A percentile compares a stretch with the other conserved stretches of the same genome.
Evolutionary conservation across 768 basidiomycete species (phyloP).

Genomic region (Leccinum barrowsii): DNA sequence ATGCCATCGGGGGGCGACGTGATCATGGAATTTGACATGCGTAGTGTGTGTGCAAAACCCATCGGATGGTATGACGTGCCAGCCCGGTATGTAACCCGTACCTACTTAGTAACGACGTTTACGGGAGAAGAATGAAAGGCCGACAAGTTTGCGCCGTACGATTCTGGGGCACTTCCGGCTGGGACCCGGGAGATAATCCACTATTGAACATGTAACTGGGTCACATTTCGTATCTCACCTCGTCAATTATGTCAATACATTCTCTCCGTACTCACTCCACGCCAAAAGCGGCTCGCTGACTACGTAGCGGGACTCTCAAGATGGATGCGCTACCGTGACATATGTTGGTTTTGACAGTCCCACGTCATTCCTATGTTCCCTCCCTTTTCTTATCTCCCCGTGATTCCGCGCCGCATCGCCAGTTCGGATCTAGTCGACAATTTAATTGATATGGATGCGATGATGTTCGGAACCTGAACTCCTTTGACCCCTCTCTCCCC

Average conservation of each 20-base stretch:
- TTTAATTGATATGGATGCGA: not conserved
- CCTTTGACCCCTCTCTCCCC: not conserved
- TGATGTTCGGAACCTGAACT: not conserved
- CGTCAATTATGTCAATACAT: not conserved
- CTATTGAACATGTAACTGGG: not conserved
- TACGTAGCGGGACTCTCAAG: not conserved
- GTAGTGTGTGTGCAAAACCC: not conserved
- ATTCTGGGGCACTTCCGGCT: slow-evolving; percentile 10
- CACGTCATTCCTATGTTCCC: slow-evolving; percentile 18
- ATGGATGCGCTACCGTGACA: not conserved
- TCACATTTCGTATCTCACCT: not conserved
- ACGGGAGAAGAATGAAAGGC: not conserved
- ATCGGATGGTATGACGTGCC: not conserved
- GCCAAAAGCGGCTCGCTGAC: too few species aligned
- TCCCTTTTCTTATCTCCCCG: slow-evolving; percentile 14
- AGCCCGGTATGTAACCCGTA: not conserved
- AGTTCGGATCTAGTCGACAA: slow-evolving; percentile 14
- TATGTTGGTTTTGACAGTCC: slow-evolving; percentile 13
- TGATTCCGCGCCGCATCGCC: slow-evolving; percentile 7
- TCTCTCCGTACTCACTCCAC: not conserved
- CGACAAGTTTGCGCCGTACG: slow-evolving; percentile 12
- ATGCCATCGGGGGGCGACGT: slow-evolving; percentile 15
- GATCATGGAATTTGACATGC: slow-evolving; percentile 17
- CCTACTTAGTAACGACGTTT: not conserved
- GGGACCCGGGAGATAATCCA: slow-evolving; percentile 12